Evolutionary conservation across 768 basidiomycete species (phyloP), one percentile per base, ranked within the genome.

Genomic region (Pseudohyphozyma bogoriensis): DNA sequence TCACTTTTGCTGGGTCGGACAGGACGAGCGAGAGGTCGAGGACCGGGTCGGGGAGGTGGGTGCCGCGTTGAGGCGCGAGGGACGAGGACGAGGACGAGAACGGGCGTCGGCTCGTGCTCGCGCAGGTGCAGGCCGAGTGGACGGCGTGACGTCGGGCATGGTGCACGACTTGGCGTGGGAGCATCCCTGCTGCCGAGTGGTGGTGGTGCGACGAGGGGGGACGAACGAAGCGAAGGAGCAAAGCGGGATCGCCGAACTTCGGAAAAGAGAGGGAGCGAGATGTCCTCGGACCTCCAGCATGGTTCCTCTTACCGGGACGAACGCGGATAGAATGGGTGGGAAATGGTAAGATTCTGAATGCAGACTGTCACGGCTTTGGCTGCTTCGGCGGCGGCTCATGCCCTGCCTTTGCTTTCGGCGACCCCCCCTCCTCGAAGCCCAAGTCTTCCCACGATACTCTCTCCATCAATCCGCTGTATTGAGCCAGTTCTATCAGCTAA

Each of bases 361-460:
- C n/a, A n/a, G n/a, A n/a, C n/a, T n/a, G n/a, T n/a, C n/a, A n/a
- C n/a, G n/a, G n/a, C n/a, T n/a, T n/a, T n/a, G n/a, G n/a, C n/a
- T n/a, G n/a, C n/a, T 42, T 42, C n/a, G 50, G 50, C 24, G 50
- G 50, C 33, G 56, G 59, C 16, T 54, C 54, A 22, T 62, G 64
- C 24, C 28, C 7, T 29, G 58, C 60, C 29, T 66, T 66, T 4
- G 65, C 47, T n/a, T 53, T 55, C 8, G 58, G 60, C 3, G 32
- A 31, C 5, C 29, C 50, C 9, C 56, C 57, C 9, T 67, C 62
- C 46, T 61, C 59, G 47, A 67, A 67, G 2, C 76, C 76, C 4
- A 77, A 68, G 61, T 76, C 75, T 4, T 61, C 58, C 70, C 75
- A 74, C 37, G 72, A 70, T 59, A 74, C 75, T 51, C 71, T 52